phyloP scores from a whole-genome alignment of 805 yeast genomes.

The Saccharomycopsis selenospora region DNA sequence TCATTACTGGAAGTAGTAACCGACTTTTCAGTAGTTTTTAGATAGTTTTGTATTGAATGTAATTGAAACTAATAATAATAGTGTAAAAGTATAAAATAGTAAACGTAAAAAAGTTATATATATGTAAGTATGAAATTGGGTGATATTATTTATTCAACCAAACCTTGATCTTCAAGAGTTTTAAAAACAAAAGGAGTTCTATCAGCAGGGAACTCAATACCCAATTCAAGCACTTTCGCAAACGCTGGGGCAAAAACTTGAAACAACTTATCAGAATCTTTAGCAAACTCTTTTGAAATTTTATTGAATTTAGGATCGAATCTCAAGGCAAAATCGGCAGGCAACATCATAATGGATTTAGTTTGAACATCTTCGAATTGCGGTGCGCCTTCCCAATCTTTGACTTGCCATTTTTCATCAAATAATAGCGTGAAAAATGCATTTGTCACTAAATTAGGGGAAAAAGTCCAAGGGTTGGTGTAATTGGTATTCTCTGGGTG shows the following conservation, averaged over 20 bases:
- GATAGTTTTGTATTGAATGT: too few species aligned
- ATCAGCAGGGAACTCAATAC: conserved; percentile 54
- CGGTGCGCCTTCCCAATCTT: conserved; percentile 54
- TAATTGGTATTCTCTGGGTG: conserved; percentile 63
- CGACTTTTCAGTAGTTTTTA: too few species aligned
- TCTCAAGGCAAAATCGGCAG: conserved; percentile 68
- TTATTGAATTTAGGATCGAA: conserved; percentile 50
- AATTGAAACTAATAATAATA: too few species aligned
- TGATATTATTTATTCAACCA: background rate
- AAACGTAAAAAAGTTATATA: too few species aligned
- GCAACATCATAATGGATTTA: conserved; percentile 74
- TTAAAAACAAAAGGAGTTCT: conserved; percentile 43
- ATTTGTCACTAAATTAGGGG: conserved; percentile 67
- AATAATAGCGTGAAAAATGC: conserved; percentile 60
- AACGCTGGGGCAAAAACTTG: conserved; percentile 60
- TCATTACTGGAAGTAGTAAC: too few species aligned
- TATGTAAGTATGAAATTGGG: background rate
- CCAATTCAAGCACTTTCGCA: conserved; percentile 67
- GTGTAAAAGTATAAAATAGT: too few species aligned
- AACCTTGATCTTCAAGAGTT: conserved; percentile 63
- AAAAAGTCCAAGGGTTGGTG: conserved; percentile 88
- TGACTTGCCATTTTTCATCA: conserved; percentile 46
- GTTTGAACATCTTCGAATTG: conserved; percentile 58
- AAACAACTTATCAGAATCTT: conserved; percentile 54
- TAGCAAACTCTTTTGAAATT: conserved; percentile 63